phyloP scores from a whole-genome alignment of 2,329 filamentous ascomycete species.

The Capronia americana region DNA sequence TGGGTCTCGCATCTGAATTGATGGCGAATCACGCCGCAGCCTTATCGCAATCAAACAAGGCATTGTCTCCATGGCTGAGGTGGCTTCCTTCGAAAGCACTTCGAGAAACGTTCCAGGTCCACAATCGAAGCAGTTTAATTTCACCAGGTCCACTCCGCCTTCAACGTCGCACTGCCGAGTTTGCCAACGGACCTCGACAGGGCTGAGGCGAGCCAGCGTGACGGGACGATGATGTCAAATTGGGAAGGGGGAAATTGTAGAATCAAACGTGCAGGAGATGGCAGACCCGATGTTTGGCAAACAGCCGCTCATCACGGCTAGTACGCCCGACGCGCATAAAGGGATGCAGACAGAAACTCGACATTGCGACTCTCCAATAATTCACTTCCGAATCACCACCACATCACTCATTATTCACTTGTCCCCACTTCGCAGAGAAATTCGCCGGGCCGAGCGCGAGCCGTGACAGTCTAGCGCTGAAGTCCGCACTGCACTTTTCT shows the following conservation, averaged over 20 bases:
- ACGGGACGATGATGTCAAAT: not conserved
- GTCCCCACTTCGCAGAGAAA: not conserved
- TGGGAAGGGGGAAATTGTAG: constrained; percentile 6
- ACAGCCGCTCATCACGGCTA: constrained; percentile 6
- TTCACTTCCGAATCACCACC: not conserved
- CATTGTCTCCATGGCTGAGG: constrained; percentile 8
- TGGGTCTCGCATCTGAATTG: not conserved
- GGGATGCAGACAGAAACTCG: not conserved
- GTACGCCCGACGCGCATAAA: constrained; percentile 3
- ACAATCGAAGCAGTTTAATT: constrained; percentile 33
- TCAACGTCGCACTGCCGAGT: constrained; percentile 6
- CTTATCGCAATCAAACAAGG: constrained; percentile 13
- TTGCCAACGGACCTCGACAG: constrained; percentile 1
- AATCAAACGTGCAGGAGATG: not conserved
- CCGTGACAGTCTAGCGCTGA: constrained; percentile 17
- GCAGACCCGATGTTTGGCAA: not conserved
- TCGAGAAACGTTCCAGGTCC: constrained; percentile 32
- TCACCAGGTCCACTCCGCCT: constrained; percentile 10
- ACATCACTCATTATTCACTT: not conserved
- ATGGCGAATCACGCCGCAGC: not conserved
- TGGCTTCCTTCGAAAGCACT: constrained; percentile 6
- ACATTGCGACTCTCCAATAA: not conserved
- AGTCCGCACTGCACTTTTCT: constrained; percentile 12
- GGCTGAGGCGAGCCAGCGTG: constrained; percentile 8
- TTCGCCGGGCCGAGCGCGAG: constrained; percentile 3